Percentiles rank a stretch among this genome's conserved stretches.
Conservation (phyloP, 2,329 filamentous ascomycete species). For the Aspergillus intermedius region DNA sequence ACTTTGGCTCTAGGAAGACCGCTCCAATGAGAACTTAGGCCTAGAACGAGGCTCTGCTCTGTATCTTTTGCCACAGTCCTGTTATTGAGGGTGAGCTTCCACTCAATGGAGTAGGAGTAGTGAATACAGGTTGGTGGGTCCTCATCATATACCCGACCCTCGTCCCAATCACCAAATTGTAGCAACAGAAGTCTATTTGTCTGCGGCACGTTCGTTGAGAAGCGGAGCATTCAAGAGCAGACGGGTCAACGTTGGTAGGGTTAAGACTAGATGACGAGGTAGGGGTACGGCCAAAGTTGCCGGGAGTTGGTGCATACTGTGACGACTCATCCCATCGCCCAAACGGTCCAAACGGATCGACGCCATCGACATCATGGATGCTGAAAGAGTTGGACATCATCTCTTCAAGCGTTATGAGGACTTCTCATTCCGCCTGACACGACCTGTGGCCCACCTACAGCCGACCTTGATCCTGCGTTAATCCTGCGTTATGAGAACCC, state of each 20-base stretch:
- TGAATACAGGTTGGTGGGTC: conserved; percentile 5
- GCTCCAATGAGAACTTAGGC: neutral
- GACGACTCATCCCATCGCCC: neutral
- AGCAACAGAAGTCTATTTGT: neutral
- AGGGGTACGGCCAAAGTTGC: conserved; percentile 1
- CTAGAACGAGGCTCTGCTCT: neutral
- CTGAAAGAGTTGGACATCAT: no score
- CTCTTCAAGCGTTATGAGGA: neutral
- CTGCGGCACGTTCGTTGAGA: neutral
- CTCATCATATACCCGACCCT: conserved; percentile 5
- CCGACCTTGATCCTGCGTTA: no score
- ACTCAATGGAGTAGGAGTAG: conserved; percentile 10
- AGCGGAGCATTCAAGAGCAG: neutral
- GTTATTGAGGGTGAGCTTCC: conserved; percentile 8
- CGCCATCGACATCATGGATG: no score
- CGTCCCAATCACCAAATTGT: conserved; percentile 1
- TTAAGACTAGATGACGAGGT: neutral
- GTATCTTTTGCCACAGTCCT: conserved; percentile 7
- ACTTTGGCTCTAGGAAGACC: neutral
- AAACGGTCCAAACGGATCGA: no score
- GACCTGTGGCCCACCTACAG: no score
- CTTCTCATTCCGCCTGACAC: no score
- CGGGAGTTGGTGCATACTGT: conserved; percentile 4
- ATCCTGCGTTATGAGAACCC: neutral
- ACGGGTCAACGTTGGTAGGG: neutral